Base-by-base conservation (phyloP, 371 early-diverging fungal species). In the Catenaria anguillulae region DNA sequence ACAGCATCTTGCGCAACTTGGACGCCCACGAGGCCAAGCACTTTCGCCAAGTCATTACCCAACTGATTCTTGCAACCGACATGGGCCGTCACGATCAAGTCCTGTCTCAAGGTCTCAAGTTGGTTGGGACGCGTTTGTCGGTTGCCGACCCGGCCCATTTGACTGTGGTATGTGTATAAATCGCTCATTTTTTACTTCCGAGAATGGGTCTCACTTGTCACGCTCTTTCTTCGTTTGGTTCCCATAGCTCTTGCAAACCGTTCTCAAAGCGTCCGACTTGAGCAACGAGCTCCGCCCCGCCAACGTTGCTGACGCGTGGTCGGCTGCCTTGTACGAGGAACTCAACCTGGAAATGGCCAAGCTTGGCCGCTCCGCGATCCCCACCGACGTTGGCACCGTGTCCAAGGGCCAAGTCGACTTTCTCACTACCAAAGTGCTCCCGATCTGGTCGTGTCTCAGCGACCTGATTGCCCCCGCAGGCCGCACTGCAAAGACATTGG, bases 311-410 rank as follows among this genome's bases (percentile, higher is more conserved):
- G 78, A 78, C 50, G 72, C 74, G n/a, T 80, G 80, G 80, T 75
- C 75, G 15, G 77, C 75, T 63, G 66, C 66, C 58, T 66, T 80
- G 24, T 65, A 76, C 5, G 73, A 75, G 61, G 80, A 80, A 62
- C 77, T 80, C 56, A 77, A 77, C 63, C 46, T 58, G 35, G 80
- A 80, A 63, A 77, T 75, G 65, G 64, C 61, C 3, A 71, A 74
- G 54, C 76, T 77, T 0, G 64, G 75, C 10, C 77, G 77, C 31
- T 73, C 78, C 10, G 75, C 78, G 3, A 80, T 78, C 75, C 77
- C 76, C 61, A 46, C 76, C 29, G 71, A 76, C n/a, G 75, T 75
- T 50, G 77, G 74, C 12, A 74, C 73, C 5, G 74, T 74, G 36
- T 54, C 76, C 10, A 67, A 74, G 52, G 74, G 75, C 6, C 80